These are phyloP conservation scores for Dendrocalamus sinicus DNA, from an alignment of 176 grass and related monocot genomes.

Conservation along the genomic window DNA sequence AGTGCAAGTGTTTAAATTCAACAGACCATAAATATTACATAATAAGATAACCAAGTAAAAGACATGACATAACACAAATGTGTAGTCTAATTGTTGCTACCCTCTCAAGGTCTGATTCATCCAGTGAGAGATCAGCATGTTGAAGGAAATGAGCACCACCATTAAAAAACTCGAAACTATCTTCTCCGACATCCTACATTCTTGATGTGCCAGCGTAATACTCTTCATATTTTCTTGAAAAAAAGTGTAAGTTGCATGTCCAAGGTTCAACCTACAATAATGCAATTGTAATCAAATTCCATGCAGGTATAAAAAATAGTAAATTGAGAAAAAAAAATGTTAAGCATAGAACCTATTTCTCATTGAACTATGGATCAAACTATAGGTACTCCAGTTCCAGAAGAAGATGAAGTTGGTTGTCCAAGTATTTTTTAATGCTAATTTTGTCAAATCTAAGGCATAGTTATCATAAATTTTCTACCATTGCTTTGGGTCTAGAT, in stretches of 20 bases:
- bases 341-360: background rate
- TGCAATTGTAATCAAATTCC: background rate
- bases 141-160: background rate
- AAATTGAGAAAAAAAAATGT: background rate
- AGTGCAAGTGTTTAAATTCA: too few relatives aligned
- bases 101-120: background rate
- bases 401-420: background rate
- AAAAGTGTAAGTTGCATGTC: background rate
- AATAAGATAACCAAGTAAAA: too few relatives aligned
- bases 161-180: background rate
- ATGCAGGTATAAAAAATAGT: too few relatives aligned
- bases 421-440: constrained; percentile 14
- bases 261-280: background rate
- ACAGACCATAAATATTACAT: too few relatives aligned
- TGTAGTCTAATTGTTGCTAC: too few relatives aligned
- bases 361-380: too few relatives aligned
- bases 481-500: background rate
- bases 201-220: background rate
- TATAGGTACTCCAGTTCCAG: background rate
- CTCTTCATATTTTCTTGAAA: background rate
- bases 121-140: background rate
- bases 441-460: background rate
- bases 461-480: background rate
- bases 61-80: too few relatives aligned
- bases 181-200: background rate